Conservation (phyloP, 1,284 basidiomycete genomes). For the Peniophora sp. region DNA sequence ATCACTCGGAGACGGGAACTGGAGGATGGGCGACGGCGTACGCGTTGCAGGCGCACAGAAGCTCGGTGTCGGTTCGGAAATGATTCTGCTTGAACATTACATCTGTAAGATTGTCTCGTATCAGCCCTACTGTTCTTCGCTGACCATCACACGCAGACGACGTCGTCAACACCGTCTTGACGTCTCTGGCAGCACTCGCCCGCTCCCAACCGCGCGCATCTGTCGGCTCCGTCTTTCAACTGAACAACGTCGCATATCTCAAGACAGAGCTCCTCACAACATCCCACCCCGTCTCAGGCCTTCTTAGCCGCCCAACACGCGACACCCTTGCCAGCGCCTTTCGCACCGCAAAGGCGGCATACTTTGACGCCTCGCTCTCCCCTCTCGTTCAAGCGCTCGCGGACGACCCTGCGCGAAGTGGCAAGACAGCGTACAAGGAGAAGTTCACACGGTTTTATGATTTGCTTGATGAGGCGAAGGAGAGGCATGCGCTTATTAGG, state of each 20-base stretch:
- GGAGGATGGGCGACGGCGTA: constrained; percentile 81
- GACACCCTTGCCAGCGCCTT: constrained; percentile 60
- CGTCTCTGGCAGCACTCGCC: constrained; percentile 52
- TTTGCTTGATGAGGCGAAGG: constrained; percentile 65
- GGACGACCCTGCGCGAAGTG: constrained; percentile 42
- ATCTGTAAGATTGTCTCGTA: constrained; percentile 39
- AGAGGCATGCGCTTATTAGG: constrained; percentile 57
- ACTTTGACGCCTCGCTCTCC: constrained; percentile 75
- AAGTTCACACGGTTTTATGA: constrained; percentile 76
- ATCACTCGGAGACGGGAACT: constrained; percentile 74
- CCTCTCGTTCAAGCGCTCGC: constrained; percentile 64
- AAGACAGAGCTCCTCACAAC: constrained; percentile 50
- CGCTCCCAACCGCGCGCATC: constrained; percentile 56
- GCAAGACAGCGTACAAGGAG: constrained; percentile 63
- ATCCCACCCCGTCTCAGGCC: constrained; percentile 29
- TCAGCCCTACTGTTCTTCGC: not conserved
- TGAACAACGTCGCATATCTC: constrained; percentile 72
- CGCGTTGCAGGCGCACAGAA: constrained; percentile 46
- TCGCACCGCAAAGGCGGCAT: constrained; percentile 71
- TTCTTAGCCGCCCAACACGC: constrained; percentile 54
- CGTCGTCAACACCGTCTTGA: constrained; percentile 53
- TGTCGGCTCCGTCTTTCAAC: constrained; percentile 64
- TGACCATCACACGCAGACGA: constrained; percentile 40
- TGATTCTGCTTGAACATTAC: constrained; percentile 63
- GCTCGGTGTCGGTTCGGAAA: constrained; percentile 45